These are phyloP conservation scores for Platanthera guangdongensis DNA, from an alignment of 106 monocot species.

Conservation along the genomic window DNA sequence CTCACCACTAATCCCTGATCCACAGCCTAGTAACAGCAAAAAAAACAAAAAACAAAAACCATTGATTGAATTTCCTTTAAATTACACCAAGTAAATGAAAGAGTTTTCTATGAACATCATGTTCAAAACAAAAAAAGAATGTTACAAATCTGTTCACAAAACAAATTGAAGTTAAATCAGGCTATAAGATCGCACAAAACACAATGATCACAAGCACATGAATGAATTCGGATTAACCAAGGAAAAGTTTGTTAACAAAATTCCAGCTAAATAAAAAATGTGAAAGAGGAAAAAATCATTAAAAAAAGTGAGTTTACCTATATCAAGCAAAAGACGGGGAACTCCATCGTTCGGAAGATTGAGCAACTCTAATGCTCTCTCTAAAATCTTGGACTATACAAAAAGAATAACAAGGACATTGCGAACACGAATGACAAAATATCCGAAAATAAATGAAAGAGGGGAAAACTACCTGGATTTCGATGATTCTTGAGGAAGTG, in stretches of 20 bases:
- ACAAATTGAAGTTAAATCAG: not conserved
- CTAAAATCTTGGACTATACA: constrained; percentile 61
- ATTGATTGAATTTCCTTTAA: not conserved
- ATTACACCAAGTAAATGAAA: not conserved
- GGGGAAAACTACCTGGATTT: constrained; percentile 53
- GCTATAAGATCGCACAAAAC: not conserved
- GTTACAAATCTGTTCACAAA: not conserved
- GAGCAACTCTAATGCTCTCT: constrained; percentile 82
- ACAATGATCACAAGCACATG: not conserved
- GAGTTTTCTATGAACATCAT: not conserved
- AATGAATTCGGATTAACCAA: not conserved
- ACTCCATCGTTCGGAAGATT: constrained; percentile 68
- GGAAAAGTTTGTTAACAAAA: not conserved
- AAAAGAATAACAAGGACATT: not conserved
- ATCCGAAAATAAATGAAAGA: not conserved
- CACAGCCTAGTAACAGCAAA: constrained; percentile 52
- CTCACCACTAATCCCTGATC: constrained; percentile 95
- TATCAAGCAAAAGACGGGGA: constrained; percentile 73
- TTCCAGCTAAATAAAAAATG: not conserved
- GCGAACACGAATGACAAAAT: not conserved
- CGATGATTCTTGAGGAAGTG: constrained; percentile 82
- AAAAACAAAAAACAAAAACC: not conserved
- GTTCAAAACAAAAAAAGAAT: not conserved
- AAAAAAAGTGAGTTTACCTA: constrained; percentile 27
- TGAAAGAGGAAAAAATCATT: not conserved